Evolutionary conservation across 2,329 filamentous ascomycete genomes (phyloP).

Genomic region (Colletotrichum orchidophilum): DNA sequence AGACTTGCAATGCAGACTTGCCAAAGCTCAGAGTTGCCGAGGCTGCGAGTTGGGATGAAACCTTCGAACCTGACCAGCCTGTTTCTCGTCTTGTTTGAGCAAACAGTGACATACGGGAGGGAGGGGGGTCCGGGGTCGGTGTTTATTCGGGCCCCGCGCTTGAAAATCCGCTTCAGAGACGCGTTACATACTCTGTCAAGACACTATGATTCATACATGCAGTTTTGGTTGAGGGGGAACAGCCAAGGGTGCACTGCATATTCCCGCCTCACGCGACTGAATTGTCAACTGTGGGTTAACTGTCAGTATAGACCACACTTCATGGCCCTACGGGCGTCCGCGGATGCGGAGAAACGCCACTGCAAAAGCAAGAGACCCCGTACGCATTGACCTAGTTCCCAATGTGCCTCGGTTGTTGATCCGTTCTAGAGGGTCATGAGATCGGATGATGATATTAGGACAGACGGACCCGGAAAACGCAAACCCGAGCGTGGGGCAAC

Average conservation of each 20-base stretch:
- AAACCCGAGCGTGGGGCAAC: not conserved
- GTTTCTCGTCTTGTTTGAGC: not conserved
- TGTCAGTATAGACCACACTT: not conserved
- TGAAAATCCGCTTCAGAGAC: too few species aligned
- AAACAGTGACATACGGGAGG: not conserved
- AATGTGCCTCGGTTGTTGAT: not conserved
- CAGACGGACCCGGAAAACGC: not conserved
- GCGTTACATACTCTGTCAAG: not conserved
- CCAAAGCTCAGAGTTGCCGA: not conserved
- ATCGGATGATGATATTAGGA: not conserved
- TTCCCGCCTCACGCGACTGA: not conserved
- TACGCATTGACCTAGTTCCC: not conserved
- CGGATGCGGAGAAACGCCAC: not conserved
- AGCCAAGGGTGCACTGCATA: not conserved
- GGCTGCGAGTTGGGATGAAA: not conserved
- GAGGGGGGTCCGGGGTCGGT: not conserved
- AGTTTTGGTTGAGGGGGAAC: not conserved
- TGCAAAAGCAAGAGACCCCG: not conserved
- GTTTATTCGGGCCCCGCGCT: not conserved
- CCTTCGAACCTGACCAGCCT: not conserved
- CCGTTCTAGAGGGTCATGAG: not conserved
- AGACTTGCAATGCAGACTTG: too few species aligned
- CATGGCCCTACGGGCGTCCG: not conserved
- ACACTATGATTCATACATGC: not conserved
- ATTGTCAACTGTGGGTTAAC: not conserved